phyloP scores from a whole-genome alignment of 2,329 filamentous ascomycete species.

The Beauveria rudraprayagi region DNA sequence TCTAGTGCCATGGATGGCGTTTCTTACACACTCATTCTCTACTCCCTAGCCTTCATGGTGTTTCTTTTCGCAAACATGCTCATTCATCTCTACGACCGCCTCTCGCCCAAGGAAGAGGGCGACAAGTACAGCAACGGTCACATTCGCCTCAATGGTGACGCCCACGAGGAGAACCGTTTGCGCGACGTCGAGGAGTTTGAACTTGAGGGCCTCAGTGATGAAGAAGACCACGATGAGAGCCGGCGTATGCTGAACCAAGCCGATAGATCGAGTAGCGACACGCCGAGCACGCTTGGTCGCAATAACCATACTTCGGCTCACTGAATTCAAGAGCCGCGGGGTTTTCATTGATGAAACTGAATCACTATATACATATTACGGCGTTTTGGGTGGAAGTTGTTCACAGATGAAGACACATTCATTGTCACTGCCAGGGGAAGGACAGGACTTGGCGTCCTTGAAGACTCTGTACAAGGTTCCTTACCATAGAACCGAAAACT shows the following conservation, averaged over 20 bases:
- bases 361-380: not conserved
- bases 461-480: not conserved
- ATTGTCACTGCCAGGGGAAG: not conserved
- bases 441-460: not conserved
- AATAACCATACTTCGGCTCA: slow-evolving; percentile 25
- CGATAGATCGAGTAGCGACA: slow-evolving; percentile 31
- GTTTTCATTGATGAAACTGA: not conserved
- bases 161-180: slow-evolving; percentile 48
- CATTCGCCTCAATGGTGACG: slow-evolving; percentile 24
- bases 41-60: slow-evolving; percentile 79
- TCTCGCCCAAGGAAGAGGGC: slow-evolving; percentile 29
- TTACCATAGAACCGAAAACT: not conserved
- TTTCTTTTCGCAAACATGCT: slow-evolving; percentile 90
- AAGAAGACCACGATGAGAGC: slow-evolving; percentile 64
- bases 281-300: slow-evolving; percentile 30
- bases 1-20: slow-evolving; percentile 76
- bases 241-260: slow-evolving; percentile 29
- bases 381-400: slow-evolving; percentile 1
- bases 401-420: not conserved
- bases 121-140: slow-evolving; percentile 33
- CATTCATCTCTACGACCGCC: slow-evolving; percentile 70
- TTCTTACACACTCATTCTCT: slow-evolving; percentile 85
- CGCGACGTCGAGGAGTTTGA: slow-evolving; percentile 89
- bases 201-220: slow-evolving; percentile 80
- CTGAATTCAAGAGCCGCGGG: not conserved